Evolutionary conservation across 441 rosid species (phyloP), one percentile per base, ranked within the genome.

Genomic region (Cnidoscolus chayamansa): DNA sequence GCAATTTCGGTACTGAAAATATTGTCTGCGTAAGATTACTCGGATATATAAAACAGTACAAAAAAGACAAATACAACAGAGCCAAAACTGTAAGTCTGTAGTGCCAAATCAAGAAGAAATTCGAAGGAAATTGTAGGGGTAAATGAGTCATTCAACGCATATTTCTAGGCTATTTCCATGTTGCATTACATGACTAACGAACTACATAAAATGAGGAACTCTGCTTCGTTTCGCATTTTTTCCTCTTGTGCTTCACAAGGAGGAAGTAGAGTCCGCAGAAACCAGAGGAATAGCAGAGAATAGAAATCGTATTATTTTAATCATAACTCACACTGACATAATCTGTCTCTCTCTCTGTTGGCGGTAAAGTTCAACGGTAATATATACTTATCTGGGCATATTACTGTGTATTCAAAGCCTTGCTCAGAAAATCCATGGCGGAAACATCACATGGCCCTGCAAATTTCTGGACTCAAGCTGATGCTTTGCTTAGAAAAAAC

Each of bases 401-500:
- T 19, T 20, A 12, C 40, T 30, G 63, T 2, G 31, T 19, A 1
- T 13, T 31, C 30, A 50, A 59, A 16, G 45, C 60, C 45, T 48
- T 45, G 43, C 47, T 59, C 16, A 7, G 6, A 2, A 63, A 72
- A 40, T 71, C 81, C 76, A 93, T 90, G 98, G 93, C 78, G 71
- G 88, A 80, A 63, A 69, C 81, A 66, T 71, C 88, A 43, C 82
- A 61, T 60, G 83, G 78, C 51, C 85, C 88, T 19, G 85, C 97
- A 31, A 82, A 85, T 82, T 94, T 86, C 87, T 68, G 90, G 83
- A 75, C 88, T 71, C 99, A 89, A 78, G 90, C 97, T 63, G 87
- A 89, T 68, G 99, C 99, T 79, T 81, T 94, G 79, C 90, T 92
- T 61, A 75, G 96, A 25, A 94, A 92, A 83, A 94, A 90, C 84